Base-by-base conservation (phyloP, 2,329 filamentous ascomycete species). In the Microsporum canis region DNA sequence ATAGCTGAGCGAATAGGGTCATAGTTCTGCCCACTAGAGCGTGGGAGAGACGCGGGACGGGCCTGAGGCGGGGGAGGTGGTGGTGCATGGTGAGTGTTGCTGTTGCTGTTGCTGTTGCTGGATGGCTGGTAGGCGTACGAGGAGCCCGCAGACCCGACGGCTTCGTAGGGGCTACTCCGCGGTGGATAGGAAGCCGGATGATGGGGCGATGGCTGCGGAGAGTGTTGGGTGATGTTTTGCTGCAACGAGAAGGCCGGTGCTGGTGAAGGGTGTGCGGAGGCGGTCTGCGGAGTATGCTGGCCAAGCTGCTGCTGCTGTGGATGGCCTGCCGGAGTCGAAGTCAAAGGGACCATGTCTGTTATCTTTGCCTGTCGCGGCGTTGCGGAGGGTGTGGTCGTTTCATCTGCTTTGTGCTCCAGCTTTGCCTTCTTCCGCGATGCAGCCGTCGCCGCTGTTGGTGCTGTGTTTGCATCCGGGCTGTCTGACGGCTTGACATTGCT, bases 11-110 rank as follows among this genome's bases (percentile, higher is more conserved):
- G 84, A 65, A 96, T 91, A 0, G 91, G 91, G 72, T 96, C 91
- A 75, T 94, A 96, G 68, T 88, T 89, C 69, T 90, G 88, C 49
- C 90, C 87, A 68, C 88, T 88, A 12, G 86, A 85, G 57, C 87
- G 79, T 58, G 65, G 60, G 3, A 49, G 76, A 64, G 73, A 64
- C 76, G 78, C 61, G 79, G 74, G 77, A 63, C 39, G 49, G 59
- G 47, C 57, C 51, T 51, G 60, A 60, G 65, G 53, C 61, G 57
- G 43, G 62, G 38, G 59, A 12, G 60, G 51, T 2, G 51, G 51
- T 3, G 51, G 51, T 6, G 23, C 36, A 41, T 39, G 55, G 23
- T 57, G 55, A 29, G 27, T 23, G 14, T 27, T 36, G 53, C 14
- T 57, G 51, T 8, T 51, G 39, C 39, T 65, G 60, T 31, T 63